Evolutionary conservation across 495 filamentous ascomycete genomes (phyloP).

Genomic region (Pyrenula massariospora): DNA sequence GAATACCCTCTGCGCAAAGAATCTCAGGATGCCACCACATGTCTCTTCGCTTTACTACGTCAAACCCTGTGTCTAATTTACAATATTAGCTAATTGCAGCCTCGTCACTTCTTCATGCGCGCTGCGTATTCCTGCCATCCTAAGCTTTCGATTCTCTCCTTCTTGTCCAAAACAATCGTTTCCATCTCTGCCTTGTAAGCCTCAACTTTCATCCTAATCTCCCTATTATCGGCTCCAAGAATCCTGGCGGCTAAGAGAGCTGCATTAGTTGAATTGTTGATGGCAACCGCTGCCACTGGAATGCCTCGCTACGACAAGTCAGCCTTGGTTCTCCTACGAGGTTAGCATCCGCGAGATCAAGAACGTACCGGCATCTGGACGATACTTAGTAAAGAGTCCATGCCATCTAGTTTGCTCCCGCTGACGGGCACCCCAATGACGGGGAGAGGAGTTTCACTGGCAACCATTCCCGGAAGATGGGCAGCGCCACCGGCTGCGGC

Average conservation of each 20-base stretch:
- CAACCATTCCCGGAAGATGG: constrained; percentile 85
- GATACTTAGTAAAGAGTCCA: constrained; percentile 82
- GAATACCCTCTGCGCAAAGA: too few species aligned
- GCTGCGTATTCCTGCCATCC: constrained; percentile 62
- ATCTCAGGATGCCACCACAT: too few species aligned
- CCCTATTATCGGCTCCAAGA: constrained; percentile 53
- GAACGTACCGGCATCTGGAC: constrained; percentile 79
- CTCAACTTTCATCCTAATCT: constrained; percentile 47
- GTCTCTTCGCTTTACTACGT: too few species aligned
- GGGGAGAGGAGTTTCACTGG: constrained; percentile 74
- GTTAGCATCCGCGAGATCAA: constrained; percentile 2
- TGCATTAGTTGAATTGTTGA: constrained; percentile 90
- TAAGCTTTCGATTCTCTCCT: constrained; percentile 33
- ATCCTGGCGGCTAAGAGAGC: constrained; percentile 82
- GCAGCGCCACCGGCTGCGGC: constrained; percentile 90
- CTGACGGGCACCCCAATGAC: constrained; percentile 91
- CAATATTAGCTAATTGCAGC: too few species aligned
- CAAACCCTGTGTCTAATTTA: too few species aligned
- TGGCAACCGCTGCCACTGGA: constrained; percentile 79
- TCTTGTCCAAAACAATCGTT: constrained; percentile 49
- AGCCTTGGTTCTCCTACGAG: constrained; percentile 3
- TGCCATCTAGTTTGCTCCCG: constrained; percentile 72
- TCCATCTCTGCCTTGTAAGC: constrained; percentile 60
- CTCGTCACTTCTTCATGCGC: too few species aligned
- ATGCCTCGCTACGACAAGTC: constrained; percentile 41